phyloP scores from a whole-genome alignment of 2,329 filamentous ascomycete species.

The Trichophyton simii region DNA sequence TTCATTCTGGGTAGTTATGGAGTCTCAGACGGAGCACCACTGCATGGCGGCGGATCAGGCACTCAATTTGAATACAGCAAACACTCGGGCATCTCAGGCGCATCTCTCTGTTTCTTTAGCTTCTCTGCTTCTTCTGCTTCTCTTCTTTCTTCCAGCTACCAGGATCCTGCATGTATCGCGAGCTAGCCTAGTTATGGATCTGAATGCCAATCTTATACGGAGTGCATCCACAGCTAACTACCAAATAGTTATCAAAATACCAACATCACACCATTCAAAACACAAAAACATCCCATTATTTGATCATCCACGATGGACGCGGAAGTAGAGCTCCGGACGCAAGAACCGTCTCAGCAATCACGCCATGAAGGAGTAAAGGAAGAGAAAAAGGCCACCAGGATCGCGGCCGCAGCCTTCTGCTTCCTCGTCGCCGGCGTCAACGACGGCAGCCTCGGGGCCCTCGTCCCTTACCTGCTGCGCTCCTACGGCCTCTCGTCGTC shows the following conservation, averaged over 20 bases:
- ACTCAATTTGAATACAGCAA: background rate
- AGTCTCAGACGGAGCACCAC: background rate
- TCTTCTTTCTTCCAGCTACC: too few relatives aligned
- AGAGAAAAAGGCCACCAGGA: constrained; percentile 23
- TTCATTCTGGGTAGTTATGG: background rate
- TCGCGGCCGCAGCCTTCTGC: constrained; percentile 45
- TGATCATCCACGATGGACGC: background rate
- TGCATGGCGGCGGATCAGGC: background rate
- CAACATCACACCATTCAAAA: too few relatives aligned
- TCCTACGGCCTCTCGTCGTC: constrained; percentile 44
- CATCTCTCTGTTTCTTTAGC: background rate
- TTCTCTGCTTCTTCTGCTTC: background rate
- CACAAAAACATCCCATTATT: too few relatives aligned
- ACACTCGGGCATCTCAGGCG: background rate
- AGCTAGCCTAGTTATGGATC: too few relatives aligned
- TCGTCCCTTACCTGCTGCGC: constrained; percentile 51
- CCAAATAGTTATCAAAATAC: too few relatives aligned
- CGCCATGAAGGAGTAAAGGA: background rate
- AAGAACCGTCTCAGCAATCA: background rate
- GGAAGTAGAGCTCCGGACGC: background rate
- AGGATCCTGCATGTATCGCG: too few relatives aligned
- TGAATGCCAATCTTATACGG: too few relatives aligned
- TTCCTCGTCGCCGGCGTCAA: constrained; percentile 56
- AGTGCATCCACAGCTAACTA: too few relatives aligned
- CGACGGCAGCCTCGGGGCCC: constrained; percentile 50